These are phyloP conservation scores for Sideroxylon spinosum DNA, from an alignment of 179 eudicot genomes.

Conservation along the genomic window DNA sequence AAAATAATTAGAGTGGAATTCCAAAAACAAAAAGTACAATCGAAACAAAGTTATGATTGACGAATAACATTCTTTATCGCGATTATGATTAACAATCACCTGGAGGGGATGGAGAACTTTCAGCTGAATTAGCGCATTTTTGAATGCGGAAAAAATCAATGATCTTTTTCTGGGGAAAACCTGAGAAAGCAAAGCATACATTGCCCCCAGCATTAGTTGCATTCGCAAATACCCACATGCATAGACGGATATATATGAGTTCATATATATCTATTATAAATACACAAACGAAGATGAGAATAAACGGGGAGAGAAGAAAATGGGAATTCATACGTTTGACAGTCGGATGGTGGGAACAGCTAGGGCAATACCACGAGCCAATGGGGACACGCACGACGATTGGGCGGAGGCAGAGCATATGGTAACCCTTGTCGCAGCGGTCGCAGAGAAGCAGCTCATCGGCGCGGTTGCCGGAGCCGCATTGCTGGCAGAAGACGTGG, in stretches of 20 bases:
- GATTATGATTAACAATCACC: slow-evolving; percentile 36
- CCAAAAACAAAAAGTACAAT: not conserved
- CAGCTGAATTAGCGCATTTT: slow-evolving; percentile 34
- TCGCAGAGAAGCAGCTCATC: slow-evolving; percentile 73
- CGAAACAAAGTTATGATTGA: not conserved
- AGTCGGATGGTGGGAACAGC: slow-evolving; percentile 41
- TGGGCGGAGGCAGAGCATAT: slow-evolving; percentile 77
- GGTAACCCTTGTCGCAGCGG: slow-evolving; percentile 67
- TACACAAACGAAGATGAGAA: not conserved
- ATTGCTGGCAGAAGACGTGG: slow-evolving; percentile 50
- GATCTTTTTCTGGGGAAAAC: slow-evolving; percentile 77
- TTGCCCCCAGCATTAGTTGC: not conserved
- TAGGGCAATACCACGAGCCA: slow-evolving; percentile 71
- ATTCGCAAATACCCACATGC: not conserved
- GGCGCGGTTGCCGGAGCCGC: slow-evolving; percentile 62
- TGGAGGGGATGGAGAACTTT: slow-evolving; percentile 39
- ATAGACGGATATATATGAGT: too few relatives aligned
- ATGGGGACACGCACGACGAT: slow-evolving; percentile 72
- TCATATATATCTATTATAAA: not conserved
- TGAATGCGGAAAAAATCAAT: slow-evolving; percentile 78
- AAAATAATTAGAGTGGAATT: too few relatives aligned
- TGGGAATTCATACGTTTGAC: slow-evolving; percentile 40
- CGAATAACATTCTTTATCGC: not conserved
- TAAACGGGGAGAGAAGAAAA: not conserved
- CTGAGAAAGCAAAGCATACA: slow-evolving; percentile 32